Base-by-base conservation (phyloP, 2,329 filamentous ascomycete genomes). In the Verticillium klebahnii region DNA sequence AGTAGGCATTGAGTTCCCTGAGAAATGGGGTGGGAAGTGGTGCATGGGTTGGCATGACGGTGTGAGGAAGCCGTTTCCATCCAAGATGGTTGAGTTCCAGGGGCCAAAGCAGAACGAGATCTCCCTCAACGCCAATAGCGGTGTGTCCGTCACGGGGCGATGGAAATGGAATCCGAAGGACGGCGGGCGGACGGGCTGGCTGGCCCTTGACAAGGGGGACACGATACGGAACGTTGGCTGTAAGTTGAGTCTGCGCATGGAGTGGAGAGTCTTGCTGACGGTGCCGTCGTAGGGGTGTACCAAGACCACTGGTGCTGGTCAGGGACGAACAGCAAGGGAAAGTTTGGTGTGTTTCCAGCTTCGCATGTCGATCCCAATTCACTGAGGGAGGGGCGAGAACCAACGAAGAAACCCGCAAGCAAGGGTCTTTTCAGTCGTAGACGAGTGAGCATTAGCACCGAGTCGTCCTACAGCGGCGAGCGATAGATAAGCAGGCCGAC, bases 201-300 rank as follows among this genome's bases (percentile, higher is more conserved):
- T 69, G 15, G 54, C 60, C 17, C 66, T 83, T 63, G 78, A 78
- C 5, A 80, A 80, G 34, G 79, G 77, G 17, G 79, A 82, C 62
- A 81, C 78, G 5, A 82, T 80, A n/a, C 79, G 74, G 59, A 86
- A 80, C 75, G 86, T 68, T 15, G 64, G 64, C 3, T 69, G 68
- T 69, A 32, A 65, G 66, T 65, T 17, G 34, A n/a, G 37, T 4
- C 17, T 15, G 5, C 17, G 17, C 8, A 15, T 32, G 23, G 19
- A 9, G 9, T 52, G 9, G 45, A 52, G 9, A 25, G 19, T 11
- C 5, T 9, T 6, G 31, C 59, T 64, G 34, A 61, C 55, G 11
- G n/a, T 3, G 8, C 5, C 6, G 9, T 12, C 12, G 7, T 23
- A 73, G 72, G 70, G 70, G 63, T 71, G 5, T 70, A 74, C 40